Conservation (phyloP, 306 rosid genomes). For the Styphnolobium japonicum region DNA sequence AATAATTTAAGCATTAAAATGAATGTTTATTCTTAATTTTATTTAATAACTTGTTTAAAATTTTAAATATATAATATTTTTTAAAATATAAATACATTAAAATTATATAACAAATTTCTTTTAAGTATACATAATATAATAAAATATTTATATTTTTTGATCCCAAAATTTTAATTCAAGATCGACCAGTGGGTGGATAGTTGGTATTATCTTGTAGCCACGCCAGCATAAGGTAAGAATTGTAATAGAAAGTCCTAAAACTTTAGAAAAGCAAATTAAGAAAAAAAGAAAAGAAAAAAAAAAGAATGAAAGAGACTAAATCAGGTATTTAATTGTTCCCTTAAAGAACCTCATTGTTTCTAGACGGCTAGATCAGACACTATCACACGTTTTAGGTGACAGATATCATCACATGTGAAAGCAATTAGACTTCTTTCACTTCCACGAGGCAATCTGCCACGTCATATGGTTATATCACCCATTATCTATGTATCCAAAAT, state of each 20-base stretch:
- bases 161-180: no score
- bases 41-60: no score
- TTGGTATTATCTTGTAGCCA: neutral
- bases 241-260: neutral
- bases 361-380: neutral
- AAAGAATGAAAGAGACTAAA: neutral
- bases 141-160: no score
- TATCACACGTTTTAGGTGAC: slow-evolving; percentile 19
- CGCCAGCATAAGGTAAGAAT: neutral
- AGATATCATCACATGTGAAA: slow-evolving; percentile 13
- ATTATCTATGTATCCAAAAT: neutral
- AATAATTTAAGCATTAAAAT: no score
- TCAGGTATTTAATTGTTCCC: neutral
- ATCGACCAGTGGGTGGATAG: no score
- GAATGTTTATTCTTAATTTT: no score
- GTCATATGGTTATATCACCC: slow-evolving; percentile 3
- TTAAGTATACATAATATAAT: no score
- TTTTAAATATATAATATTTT: no score
- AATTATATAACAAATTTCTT: no score
- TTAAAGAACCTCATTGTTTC: neutral
- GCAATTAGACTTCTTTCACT: neutral
- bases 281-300: neutral
- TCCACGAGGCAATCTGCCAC: slow-evolving; percentile 6
- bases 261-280: neutral
- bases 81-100: no score